Evolutionary conservation across 2,329 filamentous ascomycete species (phyloP), one percentile per base, ranked within the genome.

Genomic region (Leptographium lundbergii): DNA sequence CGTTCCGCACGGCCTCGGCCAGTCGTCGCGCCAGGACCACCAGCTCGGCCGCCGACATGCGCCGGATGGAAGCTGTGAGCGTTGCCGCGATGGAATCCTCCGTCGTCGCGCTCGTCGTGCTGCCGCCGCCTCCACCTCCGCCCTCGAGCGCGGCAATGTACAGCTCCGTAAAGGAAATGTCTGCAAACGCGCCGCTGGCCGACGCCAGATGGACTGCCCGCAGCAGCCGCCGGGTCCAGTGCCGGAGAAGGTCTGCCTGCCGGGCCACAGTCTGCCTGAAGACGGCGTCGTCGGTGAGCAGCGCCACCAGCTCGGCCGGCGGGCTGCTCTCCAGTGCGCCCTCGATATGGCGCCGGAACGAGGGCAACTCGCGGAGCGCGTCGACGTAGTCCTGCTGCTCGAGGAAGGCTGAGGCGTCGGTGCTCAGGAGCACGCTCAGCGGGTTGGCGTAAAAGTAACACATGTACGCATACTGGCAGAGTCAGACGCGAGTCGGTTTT

Each of bases 381-480:
- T 89, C 81, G 9, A 87, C 69, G 63, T 89, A 85, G 61, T 86
- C 80, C 1, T 73, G 66, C 56, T 86, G 77, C 6, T 42, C n/a
- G 3, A 64, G 58, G 13, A 56, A 42, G 1, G 6, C 7, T 1
- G 58, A 13, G 4, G 74, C 59, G 17, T 68, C 63, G 19, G 66
- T 63, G n/a, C 73, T 72, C 11, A 84, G 70, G 39, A 92, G 77
- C 4, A 89, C 69, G 61, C 84, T 89, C 4, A 91, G 74, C 0
- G 86, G 82, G 65, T 91, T 92, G 47, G 86, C 87, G 65, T 89
- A 92, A 67, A 89, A 92, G 68, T 91, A 87, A 60, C 86, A 89
- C 88, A 95, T 91, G 67, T 91, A 90, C 1, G 86, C 83, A 71
- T 92, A 94, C 81, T 89, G 51, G n/a, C 13, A 14, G 11, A n/a